phyloP scores from a whole-genome alignment of 352 stramenopile species.

The Hyphochytrium catenoides region DNA sequence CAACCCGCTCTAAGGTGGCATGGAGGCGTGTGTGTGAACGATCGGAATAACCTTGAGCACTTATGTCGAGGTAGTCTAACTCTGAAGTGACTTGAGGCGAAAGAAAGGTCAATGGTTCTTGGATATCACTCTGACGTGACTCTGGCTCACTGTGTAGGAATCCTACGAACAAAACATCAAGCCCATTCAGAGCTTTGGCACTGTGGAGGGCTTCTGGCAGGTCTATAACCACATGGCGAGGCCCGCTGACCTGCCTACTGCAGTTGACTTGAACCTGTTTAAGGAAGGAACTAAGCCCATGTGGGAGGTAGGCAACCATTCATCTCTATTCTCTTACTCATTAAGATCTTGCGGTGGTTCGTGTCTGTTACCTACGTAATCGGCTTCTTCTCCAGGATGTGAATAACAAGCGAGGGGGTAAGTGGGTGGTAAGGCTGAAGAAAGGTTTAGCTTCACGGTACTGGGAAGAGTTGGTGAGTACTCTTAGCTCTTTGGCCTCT shows the following conservation, averaged over 20 bases:
- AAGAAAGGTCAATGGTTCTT: conserved; percentile 77
- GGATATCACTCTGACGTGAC: conserved; percentile 31
- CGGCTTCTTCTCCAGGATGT: conserved; percentile 17
- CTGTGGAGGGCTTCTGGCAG: conserved; percentile 62
- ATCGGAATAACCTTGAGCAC: background rate
- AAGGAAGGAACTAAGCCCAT: conserved; percentile 80
- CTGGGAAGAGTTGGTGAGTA: conserved; percentile 66
- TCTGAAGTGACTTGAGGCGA: conserved; percentile 78
- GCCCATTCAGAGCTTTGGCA: background rate
- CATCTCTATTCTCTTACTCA: too few species aligned
- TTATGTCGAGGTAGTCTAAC: conserved; percentile 6
- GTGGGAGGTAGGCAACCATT: conserved; percentile 63
- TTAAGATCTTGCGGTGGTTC: too few species aligned
- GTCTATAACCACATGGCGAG: conserved; percentile 77
- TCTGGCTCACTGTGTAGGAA: background rate
- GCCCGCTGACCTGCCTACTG: conserved; percentile 64
- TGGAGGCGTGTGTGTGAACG: background rate
- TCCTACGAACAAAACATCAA: background rate
- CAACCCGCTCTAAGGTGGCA: background rate
- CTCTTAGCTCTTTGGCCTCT: background rate
- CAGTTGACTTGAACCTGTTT: conserved; percentile 77
- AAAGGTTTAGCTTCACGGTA: conserved; percentile 70
- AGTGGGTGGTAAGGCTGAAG: conserved; percentile 75
- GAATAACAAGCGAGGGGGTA: conserved; percentile 64
- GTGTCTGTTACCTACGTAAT: too few species aligned